phyloP scores from a whole-genome alignment of 2,329 filamentous ascomycete genomes.

The Geosmithia flava region DNA sequence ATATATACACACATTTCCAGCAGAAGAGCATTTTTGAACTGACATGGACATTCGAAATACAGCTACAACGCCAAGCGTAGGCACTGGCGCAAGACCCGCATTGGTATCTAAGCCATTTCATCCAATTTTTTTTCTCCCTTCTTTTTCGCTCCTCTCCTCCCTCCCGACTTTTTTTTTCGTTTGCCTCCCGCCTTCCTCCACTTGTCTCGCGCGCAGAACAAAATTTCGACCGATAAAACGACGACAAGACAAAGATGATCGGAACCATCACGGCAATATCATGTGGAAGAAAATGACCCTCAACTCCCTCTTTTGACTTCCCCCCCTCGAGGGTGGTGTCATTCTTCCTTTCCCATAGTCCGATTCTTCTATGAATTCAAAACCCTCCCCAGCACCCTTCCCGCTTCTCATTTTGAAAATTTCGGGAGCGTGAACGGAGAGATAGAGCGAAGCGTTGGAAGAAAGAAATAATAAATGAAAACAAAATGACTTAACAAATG shows the following conservation, averaged over 20 bases:
- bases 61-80: constrained; percentile 99
- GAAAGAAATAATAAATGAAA: neutral
- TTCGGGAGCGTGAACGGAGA: neutral
- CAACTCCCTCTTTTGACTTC: neutral
- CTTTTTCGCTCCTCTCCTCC: constrained; percentile 7
- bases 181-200: neutral
- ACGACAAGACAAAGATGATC: neutral
- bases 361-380: neutral
- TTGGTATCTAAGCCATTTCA: constrained; percentile 76
- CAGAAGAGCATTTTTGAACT: constrained; percentile 2
- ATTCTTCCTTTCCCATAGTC: neutral
- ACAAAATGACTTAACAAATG: too few species aligned
- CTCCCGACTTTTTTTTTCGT: neutral
- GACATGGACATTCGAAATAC: constrained; percentile 10
- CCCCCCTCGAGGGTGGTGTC: neutral
- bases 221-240: too few species aligned
- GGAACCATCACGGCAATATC: neutral
- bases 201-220: neutral
- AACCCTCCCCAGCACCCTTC: neutral
- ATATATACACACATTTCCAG: neutral
- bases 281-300: neutral
- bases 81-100: constrained; percentile 99
- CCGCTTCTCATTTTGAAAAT: neutral
- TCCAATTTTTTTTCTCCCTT: constrained; percentile 5
- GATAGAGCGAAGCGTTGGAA: constrained; percentile 1